phyloP scores from a whole-genome alignment of 192 early-diverging fungal genomes.

The Tieghemiomyces parasiticus region DNA sequence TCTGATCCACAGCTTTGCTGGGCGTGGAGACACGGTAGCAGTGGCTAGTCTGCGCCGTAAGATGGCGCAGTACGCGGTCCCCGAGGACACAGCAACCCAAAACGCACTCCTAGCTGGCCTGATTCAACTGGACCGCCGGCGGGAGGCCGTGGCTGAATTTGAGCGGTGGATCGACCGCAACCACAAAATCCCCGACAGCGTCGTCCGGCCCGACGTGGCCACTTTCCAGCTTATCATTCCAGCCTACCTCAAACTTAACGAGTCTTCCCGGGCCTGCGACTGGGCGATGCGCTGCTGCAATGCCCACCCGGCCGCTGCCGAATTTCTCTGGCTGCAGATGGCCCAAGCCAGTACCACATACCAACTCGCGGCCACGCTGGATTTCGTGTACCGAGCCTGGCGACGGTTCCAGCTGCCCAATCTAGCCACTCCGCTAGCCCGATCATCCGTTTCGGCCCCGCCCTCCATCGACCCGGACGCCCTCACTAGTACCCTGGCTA shows the following conservation, averaged over 20 bases:
- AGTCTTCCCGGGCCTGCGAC: neutral
- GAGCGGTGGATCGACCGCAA: neutral
- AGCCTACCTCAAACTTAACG: neutral
- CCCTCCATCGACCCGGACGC: neutral
- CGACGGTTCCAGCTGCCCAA: neutral
- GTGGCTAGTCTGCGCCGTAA: neutral
- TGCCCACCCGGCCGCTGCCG: neutral
- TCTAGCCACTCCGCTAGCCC: neutral
- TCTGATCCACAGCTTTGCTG: slow-evolving; percentile 3
- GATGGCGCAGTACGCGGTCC: neutral
- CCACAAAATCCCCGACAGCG: no score
- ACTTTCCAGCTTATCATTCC: neutral
- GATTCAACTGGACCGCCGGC: neutral
- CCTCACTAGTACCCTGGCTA: neutral
- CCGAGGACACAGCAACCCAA: slow-evolving; percentile 3
- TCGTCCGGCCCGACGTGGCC: neutral
- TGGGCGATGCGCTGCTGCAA: neutral
- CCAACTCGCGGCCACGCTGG: neutral
- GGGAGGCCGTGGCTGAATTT: slow-evolving; percentile 1
- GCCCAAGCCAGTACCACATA: neutral
- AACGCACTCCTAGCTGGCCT: neutral
- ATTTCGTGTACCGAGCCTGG: neutral
- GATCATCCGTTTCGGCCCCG: neutral
- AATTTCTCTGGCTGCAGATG: slow-evolving; percentile 5
- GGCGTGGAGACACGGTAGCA: neutral